Conservation (phyloP, 2,329 filamentous ascomycete genomes). For the Thielaviopsis cerberus region DNA sequence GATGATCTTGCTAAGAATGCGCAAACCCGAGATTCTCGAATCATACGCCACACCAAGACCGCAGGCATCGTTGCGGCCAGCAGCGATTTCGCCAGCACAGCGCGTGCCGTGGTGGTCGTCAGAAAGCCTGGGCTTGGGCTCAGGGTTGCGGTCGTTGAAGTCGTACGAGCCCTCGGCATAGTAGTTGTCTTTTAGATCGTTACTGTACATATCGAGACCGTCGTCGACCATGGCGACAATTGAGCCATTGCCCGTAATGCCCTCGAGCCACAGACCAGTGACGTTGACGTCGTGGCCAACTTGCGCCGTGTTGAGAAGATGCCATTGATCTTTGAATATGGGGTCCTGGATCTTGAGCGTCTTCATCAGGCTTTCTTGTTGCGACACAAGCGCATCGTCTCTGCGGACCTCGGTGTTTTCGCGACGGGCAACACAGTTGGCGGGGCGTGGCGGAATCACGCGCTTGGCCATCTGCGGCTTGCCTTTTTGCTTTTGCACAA, state of each 20-base stretch:
- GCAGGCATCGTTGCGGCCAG: constrained; percentile 80
- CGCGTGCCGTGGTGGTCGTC: constrained; percentile 86
- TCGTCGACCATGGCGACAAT: constrained; percentile 93
- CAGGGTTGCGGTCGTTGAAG: constrained; percentile 69
- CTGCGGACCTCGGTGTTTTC: constrained; percentile 12
- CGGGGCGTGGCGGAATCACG: constrained; percentile 24
- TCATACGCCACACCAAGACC: constrained; percentile 93
- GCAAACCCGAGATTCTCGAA: constrained; percentile 73
- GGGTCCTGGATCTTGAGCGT: constrained; percentile 67
- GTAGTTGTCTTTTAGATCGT: constrained; percentile 84
- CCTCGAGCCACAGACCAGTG: constrained; percentile 79
- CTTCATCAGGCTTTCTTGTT: constrained; percentile 41
- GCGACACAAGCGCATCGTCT: constrained; percentile 28
- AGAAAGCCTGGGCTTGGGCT: constrained; percentile 62
- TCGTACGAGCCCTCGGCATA: constrained; percentile 85
- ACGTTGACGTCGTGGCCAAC: constrained; percentile 87
- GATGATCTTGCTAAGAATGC: constrained; percentile 81
- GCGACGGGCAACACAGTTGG: constrained; percentile 13
- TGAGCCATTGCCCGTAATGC: constrained; percentile 72
- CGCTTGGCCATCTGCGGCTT: constrained; percentile 33
- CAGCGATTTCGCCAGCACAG: constrained; percentile 85
- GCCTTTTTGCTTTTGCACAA: constrained; percentile 54
- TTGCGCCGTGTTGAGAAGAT: constrained; percentile 68
- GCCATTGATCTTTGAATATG: constrained; percentile 89
- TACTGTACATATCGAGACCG: constrained; percentile 86